These are phyloP conservation scores for Skeletonema grethae DNA, from an alignment of 108 stramenopile species.

Conservation along the genomic window DNA sequence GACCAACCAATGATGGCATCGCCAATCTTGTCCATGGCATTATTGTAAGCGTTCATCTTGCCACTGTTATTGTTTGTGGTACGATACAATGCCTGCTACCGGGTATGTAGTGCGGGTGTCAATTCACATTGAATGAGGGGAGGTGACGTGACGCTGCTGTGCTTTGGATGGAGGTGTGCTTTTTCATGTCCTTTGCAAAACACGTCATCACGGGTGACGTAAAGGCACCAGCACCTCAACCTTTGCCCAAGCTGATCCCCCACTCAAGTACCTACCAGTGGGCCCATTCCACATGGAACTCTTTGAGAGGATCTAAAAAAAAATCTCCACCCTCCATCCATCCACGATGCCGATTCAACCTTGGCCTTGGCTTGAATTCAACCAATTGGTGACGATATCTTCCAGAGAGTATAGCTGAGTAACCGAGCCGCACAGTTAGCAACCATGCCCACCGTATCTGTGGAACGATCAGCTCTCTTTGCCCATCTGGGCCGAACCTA, in stretches of 20 bases:
- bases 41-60: constrained; percentile 62
- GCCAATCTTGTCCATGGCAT: constrained; percentile 64
- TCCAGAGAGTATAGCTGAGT: not conserved
- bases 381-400: too few relatives aligned
- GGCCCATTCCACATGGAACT: not conserved
- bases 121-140: not conserved
- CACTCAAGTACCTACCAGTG: not conserved
- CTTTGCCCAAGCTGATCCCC: not conserved
- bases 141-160: not conserved
- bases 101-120: too few relatives aligned
- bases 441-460: constrained; percentile 94
- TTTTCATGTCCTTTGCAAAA: too few relatives aligned
- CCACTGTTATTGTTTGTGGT: not conserved
- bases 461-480: constrained; percentile 91
- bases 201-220: not conserved
- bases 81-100: too few relatives aligned
- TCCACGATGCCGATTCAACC: too few relatives aligned
- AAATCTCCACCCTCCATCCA: too few relatives aligned
- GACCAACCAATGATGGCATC: constrained; percentile 77
- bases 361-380: too few relatives aligned
- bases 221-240: not conserved
- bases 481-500: constrained; percentile 89
- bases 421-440: not conserved
- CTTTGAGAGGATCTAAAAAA: too few relatives aligned
- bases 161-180: too few relatives aligned